phyloP scores from a whole-genome alignment of 1,284 basidiomycete genomes.

The Moesziomyces sp. region DNA sequence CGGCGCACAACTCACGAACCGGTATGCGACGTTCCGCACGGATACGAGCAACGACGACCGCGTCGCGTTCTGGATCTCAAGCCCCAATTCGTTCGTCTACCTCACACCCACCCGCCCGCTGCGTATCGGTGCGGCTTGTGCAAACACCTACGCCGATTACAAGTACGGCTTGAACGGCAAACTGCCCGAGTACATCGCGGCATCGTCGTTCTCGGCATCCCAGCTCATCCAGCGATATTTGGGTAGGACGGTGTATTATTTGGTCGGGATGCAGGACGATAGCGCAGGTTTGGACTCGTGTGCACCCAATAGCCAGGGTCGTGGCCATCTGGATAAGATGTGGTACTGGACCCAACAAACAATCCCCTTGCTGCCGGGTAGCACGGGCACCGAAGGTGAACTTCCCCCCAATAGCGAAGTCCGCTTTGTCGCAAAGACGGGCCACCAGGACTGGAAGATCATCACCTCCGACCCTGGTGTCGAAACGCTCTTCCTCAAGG shows the following conservation, averaged over 20 bases:
- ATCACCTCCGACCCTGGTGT: slow-evolving; percentile 54
- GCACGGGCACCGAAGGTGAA: slow-evolving; percentile 24
- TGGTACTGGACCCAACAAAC: slow-evolving; percentile 53
- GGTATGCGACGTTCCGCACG: slow-evolving; percentile 54
- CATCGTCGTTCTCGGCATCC: background rate
- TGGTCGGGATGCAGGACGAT: slow-evolving; percentile 53
- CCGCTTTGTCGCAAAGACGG: slow-evolving; percentile 33
- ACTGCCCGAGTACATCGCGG: slow-evolving; percentile 49
- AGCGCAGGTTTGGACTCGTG: slow-evolving; percentile 41
- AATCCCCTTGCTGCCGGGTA: slow-evolving; percentile 48
- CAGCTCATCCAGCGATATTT: slow-evolving; percentile 40
- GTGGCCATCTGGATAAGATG: slow-evolving; percentile 55
- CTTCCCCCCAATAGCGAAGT: slow-evolving; percentile 44
- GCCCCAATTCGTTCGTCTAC: slow-evolving; percentile 61
- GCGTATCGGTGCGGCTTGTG: slow-evolving; percentile 23
- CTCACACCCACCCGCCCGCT: slow-evolving; percentile 43
- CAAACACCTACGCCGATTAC: slow-evolving; percentile 48
- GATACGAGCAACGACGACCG: slow-evolving; percentile 35
- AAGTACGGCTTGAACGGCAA: slow-evolving; percentile 64
- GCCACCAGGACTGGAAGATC: slow-evolving; percentile 53
- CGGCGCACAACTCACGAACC: slow-evolving; percentile 57
- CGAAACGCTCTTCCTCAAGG: slow-evolving; percentile 52
- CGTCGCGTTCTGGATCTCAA: slow-evolving; percentile 57
- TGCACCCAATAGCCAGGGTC: slow-evolving; percentile 54
- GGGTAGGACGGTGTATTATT: slow-evolving; percentile 47